Evolutionary conservation across 1,284 basidiomycete genomes (phyloP).

Genomic region (Melanopsichium pennsylvanicum): DNA sequence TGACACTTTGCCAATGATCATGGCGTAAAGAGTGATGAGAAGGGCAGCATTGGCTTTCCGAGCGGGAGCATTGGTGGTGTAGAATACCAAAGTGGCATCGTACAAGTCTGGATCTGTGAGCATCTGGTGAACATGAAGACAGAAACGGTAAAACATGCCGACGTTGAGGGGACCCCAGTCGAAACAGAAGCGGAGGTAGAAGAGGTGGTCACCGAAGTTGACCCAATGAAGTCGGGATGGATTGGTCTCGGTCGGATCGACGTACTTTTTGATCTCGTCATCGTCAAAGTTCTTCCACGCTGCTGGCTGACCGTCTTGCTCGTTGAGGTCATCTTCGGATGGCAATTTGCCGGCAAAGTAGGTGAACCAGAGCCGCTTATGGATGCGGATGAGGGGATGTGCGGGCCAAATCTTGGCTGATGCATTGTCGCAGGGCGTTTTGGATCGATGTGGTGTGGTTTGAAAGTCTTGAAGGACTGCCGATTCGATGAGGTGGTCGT

Average conservation of each 20-base stretch:
- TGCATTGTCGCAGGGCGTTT: not conserved
- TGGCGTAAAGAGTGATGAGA: constrained; percentile 83
- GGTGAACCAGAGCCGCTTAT: constrained; percentile 58
- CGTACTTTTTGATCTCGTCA: constrained; percentile 27
- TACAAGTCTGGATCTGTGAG: constrained; percentile 55
- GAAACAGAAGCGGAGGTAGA: constrained; percentile 82
- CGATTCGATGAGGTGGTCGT: constrained; percentile 28
- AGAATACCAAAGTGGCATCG: constrained; percentile 83
- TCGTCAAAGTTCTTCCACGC: constrained; percentile 25
- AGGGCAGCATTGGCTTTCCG: constrained; percentile 92
- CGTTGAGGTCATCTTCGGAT: constrained; percentile 38
- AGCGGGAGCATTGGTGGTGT: constrained; percentile 83
- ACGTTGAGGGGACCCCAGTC: constrained; percentile 74
- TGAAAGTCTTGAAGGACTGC: constrained; percentile 21
- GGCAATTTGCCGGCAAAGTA: constrained; percentile 37
- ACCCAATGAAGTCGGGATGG: constrained; percentile 56
- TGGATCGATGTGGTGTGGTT: not conserved
- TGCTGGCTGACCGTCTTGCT: constrained; percentile 10
- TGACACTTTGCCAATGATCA: constrained; percentile 89
- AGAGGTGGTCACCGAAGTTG: constrained; percentile 83
- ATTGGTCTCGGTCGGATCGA: constrained; percentile 27
- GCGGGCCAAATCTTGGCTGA: constrained; percentile 29
- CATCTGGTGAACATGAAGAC: constrained; percentile 75
- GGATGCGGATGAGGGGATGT: constrained; percentile 54
- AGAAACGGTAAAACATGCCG: constrained; percentile 74